A percentile compares a stretch with the other conserved stretches of the same genome.
Conservation (phyloP, 306 rosid species). For the Alnus rubra region DNA sequence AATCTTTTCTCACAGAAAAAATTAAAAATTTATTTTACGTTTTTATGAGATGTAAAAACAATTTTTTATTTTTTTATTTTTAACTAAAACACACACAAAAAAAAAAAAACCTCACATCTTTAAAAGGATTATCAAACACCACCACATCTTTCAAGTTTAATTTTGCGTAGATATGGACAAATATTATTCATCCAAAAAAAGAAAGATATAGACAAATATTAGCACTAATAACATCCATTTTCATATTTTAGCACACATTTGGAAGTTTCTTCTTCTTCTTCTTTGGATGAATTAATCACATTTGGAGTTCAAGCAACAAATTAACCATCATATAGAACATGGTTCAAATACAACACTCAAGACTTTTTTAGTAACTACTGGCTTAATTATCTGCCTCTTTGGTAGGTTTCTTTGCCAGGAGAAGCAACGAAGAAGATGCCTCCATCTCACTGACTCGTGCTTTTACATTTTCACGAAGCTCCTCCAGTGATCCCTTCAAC, state of each 20-base stretch:
- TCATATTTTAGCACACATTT: not conserved
- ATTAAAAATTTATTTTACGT: too few relatives aligned
- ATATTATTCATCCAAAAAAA: too few relatives aligned
- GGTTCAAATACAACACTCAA: not conserved
- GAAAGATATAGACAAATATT: not conserved
- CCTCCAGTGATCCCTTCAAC: constrained; percentile 32
- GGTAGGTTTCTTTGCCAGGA: constrained; percentile 34
- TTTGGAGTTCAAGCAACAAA: not conserved
- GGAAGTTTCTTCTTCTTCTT: not conserved
- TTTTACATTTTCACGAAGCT: constrained; percentile 20
- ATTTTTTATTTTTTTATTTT: too few relatives aligned
- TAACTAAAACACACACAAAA: too few relatives aligned
- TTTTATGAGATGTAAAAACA: too few relatives aligned
- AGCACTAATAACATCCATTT: not conserved
- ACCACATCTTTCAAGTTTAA: too few relatives aligned
- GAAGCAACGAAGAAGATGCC: constrained; percentile 46
- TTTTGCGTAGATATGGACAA: too few relatives aligned
- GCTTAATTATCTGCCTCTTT: not conserved
- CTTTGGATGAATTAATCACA: not conserved
- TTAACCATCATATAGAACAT: not conserved
- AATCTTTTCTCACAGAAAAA: too few relatives aligned
- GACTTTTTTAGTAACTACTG: constrained; percentile 23
- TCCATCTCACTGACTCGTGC: constrained; percentile 36
- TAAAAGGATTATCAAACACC: too few relatives aligned
- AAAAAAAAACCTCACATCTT: too few relatives aligned